Evolutionary conservation across 108 stramenopile genomes (phyloP).

Genomic region (Cyclotella cryptica): DNA sequence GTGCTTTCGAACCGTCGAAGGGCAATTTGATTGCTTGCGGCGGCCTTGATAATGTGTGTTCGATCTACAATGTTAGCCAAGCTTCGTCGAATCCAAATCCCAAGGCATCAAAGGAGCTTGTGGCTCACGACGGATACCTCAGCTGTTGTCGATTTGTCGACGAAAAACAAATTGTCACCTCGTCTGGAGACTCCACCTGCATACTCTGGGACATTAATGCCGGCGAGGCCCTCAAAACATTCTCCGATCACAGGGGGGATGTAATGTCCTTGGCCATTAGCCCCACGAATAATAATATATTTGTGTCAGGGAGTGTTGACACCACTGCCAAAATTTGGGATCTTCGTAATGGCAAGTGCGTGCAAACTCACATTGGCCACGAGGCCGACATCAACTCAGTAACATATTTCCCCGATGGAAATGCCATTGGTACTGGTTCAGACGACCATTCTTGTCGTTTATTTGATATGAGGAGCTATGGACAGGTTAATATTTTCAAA

Average conservation of each 20-base stretch:
- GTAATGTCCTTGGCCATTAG: slow-evolving; percentile 91
- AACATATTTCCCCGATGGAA: slow-evolving; percentile 94
- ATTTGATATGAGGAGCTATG: slow-evolving; percentile 95
- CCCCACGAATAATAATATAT: slow-evolving; percentile 86
- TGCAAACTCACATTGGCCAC: slow-evolving; percentile 95
- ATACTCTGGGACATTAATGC: slow-evolving; percentile 96
- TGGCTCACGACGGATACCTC: slow-evolving; percentile 98
- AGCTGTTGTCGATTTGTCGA: slow-evolving; percentile 97
- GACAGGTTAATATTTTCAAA: slow-evolving; percentile 89
- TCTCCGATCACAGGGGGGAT: slow-evolving; percentile 95
- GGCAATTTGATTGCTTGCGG: slow-evolving; percentile 96
- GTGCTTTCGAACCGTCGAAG: slow-evolving; percentile 95
- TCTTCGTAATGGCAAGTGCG: slow-evolving; percentile 78
- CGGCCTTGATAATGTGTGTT: slow-evolving; percentile 99
- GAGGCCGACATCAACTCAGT: slow-evolving; percentile 98
- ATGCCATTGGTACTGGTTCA: slow-evolving; percentile 91
- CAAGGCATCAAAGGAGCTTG: slow-evolving; percentile 88
- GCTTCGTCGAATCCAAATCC: slow-evolving; percentile 64
- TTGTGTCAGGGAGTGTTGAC: slow-evolving; percentile 96
- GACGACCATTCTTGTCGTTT: slow-evolving; percentile 95
- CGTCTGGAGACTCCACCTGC: slow-evolving; percentile 96
- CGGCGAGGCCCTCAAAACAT: slow-evolving; percentile 77
- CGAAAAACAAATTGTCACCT: slow-evolving; percentile 88
- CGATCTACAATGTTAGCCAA: slow-evolving; percentile 91
- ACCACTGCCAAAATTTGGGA: slow-evolving; percentile 98